These are phyloP conservation scores for Aphanomyces stellatus DNA, from an alignment of 352 stramenopile genomes.

Conservation along the genomic window DNA sequence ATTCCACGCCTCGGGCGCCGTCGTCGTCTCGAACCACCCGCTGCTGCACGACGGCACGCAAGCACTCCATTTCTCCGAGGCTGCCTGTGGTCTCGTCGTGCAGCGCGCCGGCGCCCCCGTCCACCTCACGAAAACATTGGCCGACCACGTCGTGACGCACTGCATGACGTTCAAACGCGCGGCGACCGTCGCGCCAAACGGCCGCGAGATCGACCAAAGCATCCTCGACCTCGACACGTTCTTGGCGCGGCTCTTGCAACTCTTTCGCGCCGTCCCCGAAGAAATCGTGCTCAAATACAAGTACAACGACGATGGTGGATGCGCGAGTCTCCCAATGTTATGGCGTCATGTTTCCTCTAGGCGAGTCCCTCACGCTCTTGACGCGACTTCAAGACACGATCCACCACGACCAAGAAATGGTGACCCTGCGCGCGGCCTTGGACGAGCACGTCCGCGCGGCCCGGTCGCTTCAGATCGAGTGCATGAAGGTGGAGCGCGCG, in stretches of 20 bases:
- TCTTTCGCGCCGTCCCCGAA: conserved; percentile 46
- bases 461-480: conserved; percentile 51
- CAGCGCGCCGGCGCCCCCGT: background rate
- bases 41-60: conserved; percentile 7
- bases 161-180: background rate
- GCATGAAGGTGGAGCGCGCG: conserved; percentile 42
- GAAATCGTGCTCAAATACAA: conserved; percentile 76
- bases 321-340: background rate
- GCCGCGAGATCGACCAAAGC: background rate
- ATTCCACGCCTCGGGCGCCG: background rate
- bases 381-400: conserved; percentile 67
- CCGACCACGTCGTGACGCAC: background rate
- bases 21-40: conserved; percentile 9
- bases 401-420: conserved; percentile 44
- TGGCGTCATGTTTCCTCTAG: conserved; percentile 23
- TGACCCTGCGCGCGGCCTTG: conserved; percentile 30
- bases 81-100: background rate
- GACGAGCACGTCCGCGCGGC: conserved; percentile 42
- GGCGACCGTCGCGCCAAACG: background rate
- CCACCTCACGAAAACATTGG: background rate
- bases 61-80: background rate
- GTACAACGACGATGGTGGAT: conserved; percentile 62
- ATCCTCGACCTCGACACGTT: conserved; percentile 26
- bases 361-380: conserved; percentile 54
- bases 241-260: conserved; percentile 33